A percentile compares a stretch with the other conserved stretches of the same genome.
Evolutionary conservation across 1,284 basidiomycete genomes (phyloP).

Genomic region (Neonothopanus nambi): DNA sequence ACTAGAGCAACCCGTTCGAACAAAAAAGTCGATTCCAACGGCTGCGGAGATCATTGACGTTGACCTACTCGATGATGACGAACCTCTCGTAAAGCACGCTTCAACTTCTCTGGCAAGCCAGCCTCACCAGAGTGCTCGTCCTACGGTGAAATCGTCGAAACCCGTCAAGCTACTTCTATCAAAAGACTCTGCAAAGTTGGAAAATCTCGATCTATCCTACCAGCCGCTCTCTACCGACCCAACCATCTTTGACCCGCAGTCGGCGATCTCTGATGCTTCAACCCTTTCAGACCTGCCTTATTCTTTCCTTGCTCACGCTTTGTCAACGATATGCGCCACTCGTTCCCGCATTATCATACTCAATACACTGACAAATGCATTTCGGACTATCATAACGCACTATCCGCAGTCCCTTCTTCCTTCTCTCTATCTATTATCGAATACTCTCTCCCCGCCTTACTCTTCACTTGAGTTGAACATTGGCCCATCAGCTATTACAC

Average conservation of each 20-base stretch:
- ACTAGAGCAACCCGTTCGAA: not conserved
- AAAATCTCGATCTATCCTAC: not conserved
- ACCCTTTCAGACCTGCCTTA: constrained; percentile 55
- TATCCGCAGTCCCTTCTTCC: constrained; percentile 75
- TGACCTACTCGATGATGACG: constrained; percentile 12
- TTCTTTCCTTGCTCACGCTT: constrained; percentile 77
- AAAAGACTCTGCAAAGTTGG: not conserved
- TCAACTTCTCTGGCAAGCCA: not conserved
- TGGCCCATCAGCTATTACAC: constrained; percentile 76
- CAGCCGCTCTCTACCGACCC: constrained; percentile 33
- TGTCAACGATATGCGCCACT: constrained; percentile 73
- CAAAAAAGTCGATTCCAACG: not conserved
- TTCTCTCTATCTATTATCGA: constrained; percentile 89
- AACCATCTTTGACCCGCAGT: constrained; percentile 25
- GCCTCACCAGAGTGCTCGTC: not conserved
- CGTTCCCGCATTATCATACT: constrained; percentile 82
- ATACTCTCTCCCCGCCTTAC: constrained; percentile 82
- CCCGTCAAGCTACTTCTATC: not conserved
- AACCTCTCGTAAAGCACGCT: not conserved
- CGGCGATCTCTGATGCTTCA: constrained; percentile 32
- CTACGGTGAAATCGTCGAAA: no score
- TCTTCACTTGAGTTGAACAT: constrained; percentile 75
- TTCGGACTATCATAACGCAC: constrained; percentile 70
- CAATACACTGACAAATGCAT: constrained; percentile 78
- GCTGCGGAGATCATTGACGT: constrained; percentile 16